Percentiles rank a stretch among this genome's conserved stretches.
These are phyloP conservation scores for Penicillium sp. DNA, from an alignment of 2,329 filamentous ascomycete genomes.

Conservation along the genomic window DNA sequence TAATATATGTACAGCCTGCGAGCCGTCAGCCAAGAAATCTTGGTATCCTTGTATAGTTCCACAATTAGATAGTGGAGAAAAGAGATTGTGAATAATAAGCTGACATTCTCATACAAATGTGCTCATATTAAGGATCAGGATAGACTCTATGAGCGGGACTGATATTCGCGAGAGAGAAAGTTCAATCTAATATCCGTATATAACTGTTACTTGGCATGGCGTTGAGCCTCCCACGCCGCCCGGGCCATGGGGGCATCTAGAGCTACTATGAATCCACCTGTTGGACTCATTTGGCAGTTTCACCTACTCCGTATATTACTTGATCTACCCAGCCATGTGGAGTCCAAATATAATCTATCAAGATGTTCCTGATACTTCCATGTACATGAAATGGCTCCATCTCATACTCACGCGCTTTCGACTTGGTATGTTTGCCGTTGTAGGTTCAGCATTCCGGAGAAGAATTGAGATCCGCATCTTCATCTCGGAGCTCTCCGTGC, in stretches of 20 bases:
- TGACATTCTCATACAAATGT: too few relatives aligned
- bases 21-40: not conserved
- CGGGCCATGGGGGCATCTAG: not conserved
- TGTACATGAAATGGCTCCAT: not conserved
- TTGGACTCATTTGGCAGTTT: not conserved
- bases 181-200: not conserved
- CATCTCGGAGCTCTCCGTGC: not conserved
- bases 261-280: not conserved
- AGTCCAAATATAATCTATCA: not conserved
- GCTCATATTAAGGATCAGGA: not conserved
- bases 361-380: not conserved
- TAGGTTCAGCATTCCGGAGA: not conserved
- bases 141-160: not conserved
- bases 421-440: not conserved
- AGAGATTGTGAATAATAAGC: not conserved
- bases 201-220: not conserved
- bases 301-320: not conserved
- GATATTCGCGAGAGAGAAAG: not conserved
- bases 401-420: not conserved
- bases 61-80: not conserved
- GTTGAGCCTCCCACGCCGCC: not conserved
- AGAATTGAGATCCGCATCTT: not conserved
- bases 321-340: conserved; percentile 1
- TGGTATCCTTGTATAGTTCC: not conserved
- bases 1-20: not conserved